Evolutionary conservation across 371 early-diverging fungal genomes (phyloP), one percentile per base, ranked within the genome.

Genomic region (Mortierella sp.): DNA sequence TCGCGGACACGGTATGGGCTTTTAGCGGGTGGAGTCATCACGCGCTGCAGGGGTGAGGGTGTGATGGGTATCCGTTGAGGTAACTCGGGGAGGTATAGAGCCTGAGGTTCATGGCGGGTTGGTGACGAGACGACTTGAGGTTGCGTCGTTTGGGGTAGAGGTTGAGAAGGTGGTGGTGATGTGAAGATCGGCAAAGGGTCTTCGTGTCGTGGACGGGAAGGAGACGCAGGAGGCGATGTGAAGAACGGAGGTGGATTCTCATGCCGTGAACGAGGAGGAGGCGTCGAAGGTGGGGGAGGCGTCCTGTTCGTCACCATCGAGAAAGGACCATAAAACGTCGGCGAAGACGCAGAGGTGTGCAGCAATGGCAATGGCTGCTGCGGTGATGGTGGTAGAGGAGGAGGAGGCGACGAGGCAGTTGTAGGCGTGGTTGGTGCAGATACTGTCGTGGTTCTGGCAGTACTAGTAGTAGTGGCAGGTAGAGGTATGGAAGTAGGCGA

Each of bases 1-100:
- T 83, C 84, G 11, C 80, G 80, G 26, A 69, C 54, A 31, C 80
- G 37, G 55, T 83, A 53, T 0, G 84, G 84, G 43, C 80, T 80
- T 67, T 77, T 80, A 0, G 74, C 40, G 0, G 84, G 77, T 16
- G 80, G 80, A n/a, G 5, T 50, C 54, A 14, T 13, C 64, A 21
- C 73, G 74, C 48, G 70, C 9, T 46, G 50, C 19, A 26, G 13
- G 24, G 69, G 10, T 24, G 70, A 51, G 43, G 64, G 70, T n/a
- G 69, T 46, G 26, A 57, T 19, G 8, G 64, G 64, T 64, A 64
- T 64, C 21, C 64, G 64, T 37, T 64, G 64, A 2, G 59, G 44
- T 6, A 64, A 37, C 31, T 64, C 64, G 16, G 64, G 64, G 19
- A 64, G 40, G 24, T 21, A 37, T 37, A 64, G 5, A 8, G 64